Evolutionary conservation across 1,284 basidiomycete genomes (phyloP).

Genomic region (Quambalaria eucalypti): DNA sequence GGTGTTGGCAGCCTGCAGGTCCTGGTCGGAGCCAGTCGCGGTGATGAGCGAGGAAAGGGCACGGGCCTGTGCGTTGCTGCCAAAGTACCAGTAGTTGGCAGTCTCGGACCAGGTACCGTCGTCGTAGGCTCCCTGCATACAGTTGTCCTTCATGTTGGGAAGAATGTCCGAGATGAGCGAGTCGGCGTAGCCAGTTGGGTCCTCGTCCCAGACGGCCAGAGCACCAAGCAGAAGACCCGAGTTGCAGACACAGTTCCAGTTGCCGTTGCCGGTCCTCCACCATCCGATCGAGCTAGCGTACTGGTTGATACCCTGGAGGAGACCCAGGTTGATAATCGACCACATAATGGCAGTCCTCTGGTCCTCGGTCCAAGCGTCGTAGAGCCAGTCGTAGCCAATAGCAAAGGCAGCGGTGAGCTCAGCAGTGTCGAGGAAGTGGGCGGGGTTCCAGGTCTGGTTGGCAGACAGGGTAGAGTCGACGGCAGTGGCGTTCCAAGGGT

Average conservation of each 20-base stretch:
- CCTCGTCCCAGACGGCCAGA: conserved; percentile 74
- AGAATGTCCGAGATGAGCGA: conserved; percentile 59
- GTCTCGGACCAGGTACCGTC: conserved; percentile 96
- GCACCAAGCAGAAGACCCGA: conserved; percentile 78
- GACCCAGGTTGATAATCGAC: conserved; percentile 70
- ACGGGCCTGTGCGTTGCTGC: conserved; percentile 82
- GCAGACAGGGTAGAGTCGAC: neutral
- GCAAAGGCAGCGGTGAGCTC: conserved; percentile 61
- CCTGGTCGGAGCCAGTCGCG: conserved; percentile 75
- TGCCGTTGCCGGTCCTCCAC: conserved; percentile 56
- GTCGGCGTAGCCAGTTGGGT: conserved; percentile 62
- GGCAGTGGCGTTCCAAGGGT: conserved; percentile 53
- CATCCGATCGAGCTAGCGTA: conserved; percentile 44
- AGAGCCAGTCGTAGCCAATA: conserved; percentile 88
- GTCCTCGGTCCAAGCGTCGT: conserved; percentile 68
- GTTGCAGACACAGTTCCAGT: conserved; percentile 98
- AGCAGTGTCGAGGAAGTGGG: conserved; percentile 86
- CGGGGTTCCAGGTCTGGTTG: conserved; percentile 61
- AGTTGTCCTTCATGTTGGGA: conserved; percentile 68
- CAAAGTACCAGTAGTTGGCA: conserved; percentile 59
- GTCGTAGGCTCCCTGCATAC: conserved; percentile 55
- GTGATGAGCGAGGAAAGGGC: conserved; percentile 72
- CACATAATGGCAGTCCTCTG: conserved; percentile 65
- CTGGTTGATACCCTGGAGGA: conserved; percentile 51
- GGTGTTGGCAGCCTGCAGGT: conserved; percentile 55